Evolutionary conservation across 2,329 filamentous ascomycete species (phyloP).

Genomic region (Keithomyces neogunnii): DNA sequence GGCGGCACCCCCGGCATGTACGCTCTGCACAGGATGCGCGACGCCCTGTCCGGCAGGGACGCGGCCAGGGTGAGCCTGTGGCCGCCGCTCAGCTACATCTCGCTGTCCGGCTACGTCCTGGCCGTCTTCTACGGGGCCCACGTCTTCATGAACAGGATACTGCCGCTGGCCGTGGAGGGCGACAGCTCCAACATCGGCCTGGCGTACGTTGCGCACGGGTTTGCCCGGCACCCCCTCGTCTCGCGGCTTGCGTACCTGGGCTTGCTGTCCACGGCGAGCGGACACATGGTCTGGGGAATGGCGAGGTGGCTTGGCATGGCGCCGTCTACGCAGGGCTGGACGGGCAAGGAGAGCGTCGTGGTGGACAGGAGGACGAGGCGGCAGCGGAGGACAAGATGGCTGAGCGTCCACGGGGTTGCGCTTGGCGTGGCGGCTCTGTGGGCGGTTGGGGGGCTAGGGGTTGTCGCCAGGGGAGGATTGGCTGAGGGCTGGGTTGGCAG

Average conservation of each 20-base stretch:
- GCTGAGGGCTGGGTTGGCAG: conserved; percentile 71
- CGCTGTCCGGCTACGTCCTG: conserved; percentile 64
- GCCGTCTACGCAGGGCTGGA: conserved; percentile 44
- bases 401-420: conserved; percentile 59
- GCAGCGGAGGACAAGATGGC: conserved; percentile 57
- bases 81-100: conserved; percentile 64
- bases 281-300: conserved; percentile 77
- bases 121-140: conserved; percentile 60
- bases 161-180: conserved; percentile 71
- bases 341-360: conserved; percentile 30
- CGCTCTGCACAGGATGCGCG: conserved; percentile 24
- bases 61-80: conserved; percentile 36
- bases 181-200: conserved; percentile 81
- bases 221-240: conserved; percentile 59
- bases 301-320: conserved; percentile 70
- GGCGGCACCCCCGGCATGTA: conserved; percentile 51
- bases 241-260: conserved; percentile 62
- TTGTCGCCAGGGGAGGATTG: conserved; percentile 64
- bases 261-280: conserved; percentile 58
- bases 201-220: conserved; percentile 77
- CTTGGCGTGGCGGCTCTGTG: conserved; percentile 56
- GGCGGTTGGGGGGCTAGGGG: conserved; percentile 71
- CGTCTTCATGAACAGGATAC: conserved; percentile 63
- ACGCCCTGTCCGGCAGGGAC: conserved; percentile 24
- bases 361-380: conserved; percentile 43